phyloP scores from a whole-genome alignment of 2,329 filamentous ascomycete genomes.

The Cryphonectria parasitica region DNA sequence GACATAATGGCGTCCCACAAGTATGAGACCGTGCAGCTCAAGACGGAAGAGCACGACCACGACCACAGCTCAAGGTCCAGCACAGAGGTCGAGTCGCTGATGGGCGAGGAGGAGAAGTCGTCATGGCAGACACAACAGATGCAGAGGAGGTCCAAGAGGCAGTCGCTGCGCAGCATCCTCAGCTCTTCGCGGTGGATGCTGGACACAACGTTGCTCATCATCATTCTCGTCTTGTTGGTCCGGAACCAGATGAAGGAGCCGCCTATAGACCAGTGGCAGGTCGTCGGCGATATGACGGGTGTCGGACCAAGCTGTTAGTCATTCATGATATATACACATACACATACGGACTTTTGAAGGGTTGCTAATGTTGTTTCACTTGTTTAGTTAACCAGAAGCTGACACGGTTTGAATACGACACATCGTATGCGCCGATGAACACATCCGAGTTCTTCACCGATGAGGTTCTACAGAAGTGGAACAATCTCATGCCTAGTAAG shows the following conservation, averaged over 20 bases:
- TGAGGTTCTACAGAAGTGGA: constrained; percentile 41
- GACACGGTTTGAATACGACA: constrained; percentile 40
- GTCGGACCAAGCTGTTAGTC: constrained; percentile 40
- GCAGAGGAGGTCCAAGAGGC: constrained; percentile 32
- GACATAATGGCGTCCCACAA: constrained; percentile 30
- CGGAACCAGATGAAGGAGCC: constrained; percentile 37
- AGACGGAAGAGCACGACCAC: constrained; percentile 38
- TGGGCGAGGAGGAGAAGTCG: constrained; percentile 42
- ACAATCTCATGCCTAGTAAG: constrained; percentile 42
- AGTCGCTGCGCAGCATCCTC: constrained; percentile 34
- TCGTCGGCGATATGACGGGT: constrained; percentile 44
- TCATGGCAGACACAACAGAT: constrained; percentile 38
- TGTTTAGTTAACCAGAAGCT: constrained; percentile 38
- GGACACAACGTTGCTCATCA: constrained; percentile 43
- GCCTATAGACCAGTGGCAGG: constrained; percentile 36
- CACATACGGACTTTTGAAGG: background rate
- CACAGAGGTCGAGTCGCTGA: constrained; percentile 46
- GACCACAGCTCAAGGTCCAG: constrained; percentile 40
- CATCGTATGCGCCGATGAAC: constrained; percentile 42
- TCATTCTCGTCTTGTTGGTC: constrained; percentile 43
- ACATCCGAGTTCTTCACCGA: constrained; percentile 43
- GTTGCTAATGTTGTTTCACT: background rate
- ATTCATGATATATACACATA: constrained; percentile 13
- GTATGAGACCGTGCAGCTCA: constrained; percentile 38
- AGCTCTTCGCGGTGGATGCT: constrained; percentile 43